Conservation (phyloP, 257 asterid genomes). For the Solanum infundibuliforme region DNA sequence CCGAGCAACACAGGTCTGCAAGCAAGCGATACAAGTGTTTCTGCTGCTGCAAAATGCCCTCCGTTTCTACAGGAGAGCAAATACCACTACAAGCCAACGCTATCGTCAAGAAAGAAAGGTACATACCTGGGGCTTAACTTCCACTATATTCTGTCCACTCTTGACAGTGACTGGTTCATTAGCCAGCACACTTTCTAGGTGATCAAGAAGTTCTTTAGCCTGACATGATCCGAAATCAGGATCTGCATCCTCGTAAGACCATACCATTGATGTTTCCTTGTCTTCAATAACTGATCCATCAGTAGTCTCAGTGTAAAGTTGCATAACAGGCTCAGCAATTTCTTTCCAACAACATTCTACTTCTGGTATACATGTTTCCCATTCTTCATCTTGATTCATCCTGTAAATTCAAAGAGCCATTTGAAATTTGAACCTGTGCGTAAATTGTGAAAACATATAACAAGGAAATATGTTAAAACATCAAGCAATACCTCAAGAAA, state of each 20-base stretch:
- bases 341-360: slow-evolving; percentile 86
- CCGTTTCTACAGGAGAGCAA: background rate
- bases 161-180: slow-evolving; percentile 86
- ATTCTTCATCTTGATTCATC: slow-evolving; percentile 54
- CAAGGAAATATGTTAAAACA: background rate
- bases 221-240: slow-evolving; percentile 94
- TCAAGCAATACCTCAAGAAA: slow-evolving; percentile 41
- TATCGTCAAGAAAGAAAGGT: background rate
- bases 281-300: slow-evolving; percentile 76
- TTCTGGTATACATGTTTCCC: slow-evolving; percentile 64
- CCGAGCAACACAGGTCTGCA: background rate
- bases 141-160: slow-evolving; percentile 64
- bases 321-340: slow-evolving; percentile 86
- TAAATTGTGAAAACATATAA: background rate
- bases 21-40: background rate
- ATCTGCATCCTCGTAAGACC: slow-evolving; percentile 91
- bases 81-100: background rate
- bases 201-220: slow-evolving; percentile 88
- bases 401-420: slow-evolving; percentile 12
- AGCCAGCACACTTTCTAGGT: slow-evolving; percentile 79
- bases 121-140: slow-evolving; percentile 86
- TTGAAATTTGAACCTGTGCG: background rate
- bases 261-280: slow-evolving; percentile 75
- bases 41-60: background rate
- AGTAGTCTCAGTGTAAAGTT: slow-evolving; percentile 73